These are phyloP conservation scores for Talaromyces adpressus DNA, from an alignment of 495 filamentous ascomycete species.

Conservation along the genomic window DNA sequence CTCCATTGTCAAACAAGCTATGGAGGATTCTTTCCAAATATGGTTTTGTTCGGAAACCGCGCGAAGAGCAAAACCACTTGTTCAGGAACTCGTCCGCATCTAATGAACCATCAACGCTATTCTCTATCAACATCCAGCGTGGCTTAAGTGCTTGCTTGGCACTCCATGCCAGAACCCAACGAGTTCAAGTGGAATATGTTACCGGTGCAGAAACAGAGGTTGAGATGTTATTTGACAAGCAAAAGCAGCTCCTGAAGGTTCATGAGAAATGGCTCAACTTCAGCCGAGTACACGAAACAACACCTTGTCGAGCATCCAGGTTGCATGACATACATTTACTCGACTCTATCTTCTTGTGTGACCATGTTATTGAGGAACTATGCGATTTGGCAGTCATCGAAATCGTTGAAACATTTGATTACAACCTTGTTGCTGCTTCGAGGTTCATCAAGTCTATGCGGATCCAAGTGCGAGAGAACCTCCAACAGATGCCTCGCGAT, in stretches of 20 bases:
- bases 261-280: conserved; percentile 5
- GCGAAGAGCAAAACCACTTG: background rate
- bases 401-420: background rate
- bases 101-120: background rate
- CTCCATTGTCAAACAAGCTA: background rate
- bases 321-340: background rate
- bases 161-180: background rate
- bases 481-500: background rate
- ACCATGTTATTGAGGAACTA: background rate
- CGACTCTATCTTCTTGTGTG: background rate
- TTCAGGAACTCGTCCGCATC: background rate
- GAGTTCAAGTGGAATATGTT: background rate
- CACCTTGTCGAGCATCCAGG: background rate
- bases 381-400: background rate
- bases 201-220: background rate
- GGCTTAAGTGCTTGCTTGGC: background rate
- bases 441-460: background rate
- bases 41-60: background rate
- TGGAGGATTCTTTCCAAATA: background rate
- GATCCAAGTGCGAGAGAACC: background rate
- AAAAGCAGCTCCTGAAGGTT: background rate
- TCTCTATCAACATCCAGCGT: background rate
- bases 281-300: background rate
- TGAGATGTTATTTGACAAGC: background rate
- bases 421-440: background rate